These are phyloP conservation scores for Colletotrichum magnum DNA, from an alignment of 2,329 filamentous ascomycete species.

Conservation along the genomic window DNA sequence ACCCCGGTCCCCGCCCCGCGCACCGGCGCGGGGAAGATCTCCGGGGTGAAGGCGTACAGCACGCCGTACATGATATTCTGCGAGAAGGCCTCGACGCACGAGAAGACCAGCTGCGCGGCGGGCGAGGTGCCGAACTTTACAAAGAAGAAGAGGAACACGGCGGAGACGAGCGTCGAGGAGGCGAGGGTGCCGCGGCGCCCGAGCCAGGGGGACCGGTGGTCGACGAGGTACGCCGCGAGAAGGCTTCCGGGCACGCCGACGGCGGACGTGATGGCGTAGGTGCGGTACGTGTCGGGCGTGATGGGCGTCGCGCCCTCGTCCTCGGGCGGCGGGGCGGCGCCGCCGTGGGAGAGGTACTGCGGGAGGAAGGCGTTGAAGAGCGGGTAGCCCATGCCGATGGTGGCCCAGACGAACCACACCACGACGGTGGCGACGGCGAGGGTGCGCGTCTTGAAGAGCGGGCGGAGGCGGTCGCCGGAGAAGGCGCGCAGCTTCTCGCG, in stretches of 20 bases:
- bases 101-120: slow-evolving; percentile 73
- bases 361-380: slow-evolving; percentile 94
- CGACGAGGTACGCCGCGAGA: slow-evolving; percentile 80
- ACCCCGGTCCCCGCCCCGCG: slow-evolving; percentile 81
- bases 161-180: slow-evolving; percentile 75
- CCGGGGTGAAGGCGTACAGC: slow-evolving; percentile 82
- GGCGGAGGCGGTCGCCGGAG: slow-evolving; percentile 75
- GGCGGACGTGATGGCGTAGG: slow-evolving; percentile 85
- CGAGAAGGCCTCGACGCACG: slow-evolving; percentile 78
- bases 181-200: slow-evolving; percentile 83
- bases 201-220: slow-evolving; percentile 72
- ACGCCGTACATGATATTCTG: slow-evolving; percentile 86
- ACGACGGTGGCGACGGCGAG: slow-evolving; percentile 66
- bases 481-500: slow-evolving; percentile 75
- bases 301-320: slow-evolving; percentile 49
- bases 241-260: slow-evolving; percentile 84
- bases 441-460: slow-evolving; percentile 72
- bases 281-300: slow-evolving; percentile 75
- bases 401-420: slow-evolving; percentile 86
- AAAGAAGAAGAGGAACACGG: slow-evolving; percentile 78
- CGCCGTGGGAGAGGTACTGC: slow-evolving; percentile 80
- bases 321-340: slow-evolving; percentile 50
- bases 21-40: slow-evolving; percentile 81
- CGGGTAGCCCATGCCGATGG: slow-evolving; percentile 88
- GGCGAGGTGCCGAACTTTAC: slow-evolving; percentile 71